Base-by-base conservation (phyloP, 2,329 filamentous ascomycete species). In the Ascocoryne sarcoides region DNA sequence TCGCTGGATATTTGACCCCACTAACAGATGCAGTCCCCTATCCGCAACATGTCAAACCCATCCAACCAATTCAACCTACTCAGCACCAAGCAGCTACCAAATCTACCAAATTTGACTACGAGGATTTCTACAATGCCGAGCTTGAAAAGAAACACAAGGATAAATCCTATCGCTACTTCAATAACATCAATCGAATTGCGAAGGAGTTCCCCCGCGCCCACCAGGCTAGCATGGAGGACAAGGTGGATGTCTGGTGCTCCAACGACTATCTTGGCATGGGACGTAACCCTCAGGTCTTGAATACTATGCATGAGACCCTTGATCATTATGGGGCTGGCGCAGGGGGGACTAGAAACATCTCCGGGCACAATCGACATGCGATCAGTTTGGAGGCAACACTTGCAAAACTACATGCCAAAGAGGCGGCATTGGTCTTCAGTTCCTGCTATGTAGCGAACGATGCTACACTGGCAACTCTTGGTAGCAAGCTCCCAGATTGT, bases 181-280 rank as follows among this genome's bases (percentile, higher is more conserved):
- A 98, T 75, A 98, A 98, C 71, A 98, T 98, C 78, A 98, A 98
- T 61, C 88, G 92, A 26, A 74, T 98, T 46, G 92, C 92, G 51
- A 86, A 92, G 67, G 87, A 96, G 50, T 98, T 98, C 49, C 92
- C 92, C 20, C 85, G 84, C 50, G 92, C 92, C 33, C 92, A 98
- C 64, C 94, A 93, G 73, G 75, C 84, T 12, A 79, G 73, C 43
- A 76, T 78, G 58, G 81, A 90, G 44, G 87, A 95, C 51, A 79
- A 79, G 39, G 92, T 98, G 43, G 95, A 90, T 2, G 92, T 98
- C 17, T 98, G 92, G 92, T 98, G 92, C 71, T 93, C 90, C 60
- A 98, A 98, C 59, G 92, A 98, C 63, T 98, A 98, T 63, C 78
- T 98, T 14, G 92, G 92, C 54, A 98, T 98, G 92, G 90, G 92